A percentile compares a stretch with the other conserved stretches of the same genome.
These are phyloP conservation scores for Pyrenula aspistea DNA, from an alignment of 495 filamentous ascomycete genomes.

Conservation along the genomic window DNA sequence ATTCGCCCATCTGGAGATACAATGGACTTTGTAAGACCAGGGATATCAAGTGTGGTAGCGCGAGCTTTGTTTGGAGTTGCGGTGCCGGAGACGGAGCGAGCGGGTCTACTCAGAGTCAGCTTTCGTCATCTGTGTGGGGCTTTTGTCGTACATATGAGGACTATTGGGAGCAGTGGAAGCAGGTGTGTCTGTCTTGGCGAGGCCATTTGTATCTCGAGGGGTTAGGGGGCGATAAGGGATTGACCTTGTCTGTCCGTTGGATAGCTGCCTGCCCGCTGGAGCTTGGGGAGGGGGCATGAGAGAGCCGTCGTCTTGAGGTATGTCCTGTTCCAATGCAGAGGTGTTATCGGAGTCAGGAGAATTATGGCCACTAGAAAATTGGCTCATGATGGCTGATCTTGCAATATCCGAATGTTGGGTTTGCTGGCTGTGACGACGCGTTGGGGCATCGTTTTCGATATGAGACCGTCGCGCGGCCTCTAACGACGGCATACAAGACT, in stretches of 20 bases:
- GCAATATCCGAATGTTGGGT: constrained; percentile 42
- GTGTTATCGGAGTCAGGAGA: not conserved
- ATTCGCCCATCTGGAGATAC: constrained; percentile 92
- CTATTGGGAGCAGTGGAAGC: constrained; percentile 55
- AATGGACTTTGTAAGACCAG: constrained; percentile 80
- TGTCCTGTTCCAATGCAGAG: not conserved
- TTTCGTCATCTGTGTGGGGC: constrained; percentile 28
- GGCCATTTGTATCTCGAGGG: constrained; percentile 30
- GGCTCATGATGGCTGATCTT: constrained; percentile 46
- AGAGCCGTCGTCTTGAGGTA: constrained; percentile 18
- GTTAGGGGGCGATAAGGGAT: constrained; percentile 16
- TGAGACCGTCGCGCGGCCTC: not conserved
- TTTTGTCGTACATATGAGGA: constrained; percentile 46
- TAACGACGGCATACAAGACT: not conserved
- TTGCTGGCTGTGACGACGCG: not conserved
- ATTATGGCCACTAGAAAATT: not conserved
- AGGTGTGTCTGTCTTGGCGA: constrained; percentile 57
- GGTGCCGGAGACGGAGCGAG: constrained; percentile 22
- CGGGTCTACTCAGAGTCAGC: constrained; percentile 6
- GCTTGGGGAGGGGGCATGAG: constrained; percentile 30
- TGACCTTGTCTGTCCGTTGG: constrained; percentile 28
- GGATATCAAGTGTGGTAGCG: constrained; percentile 77
- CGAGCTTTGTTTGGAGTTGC: constrained; percentile 55
- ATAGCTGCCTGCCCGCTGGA: constrained; percentile 33
- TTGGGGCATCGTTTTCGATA: not conserved